These are phyloP conservation scores for Calycina herbarum DNA, from an alignment of 2,329 filamentous ascomycete species.

Conservation along the genomic window DNA sequence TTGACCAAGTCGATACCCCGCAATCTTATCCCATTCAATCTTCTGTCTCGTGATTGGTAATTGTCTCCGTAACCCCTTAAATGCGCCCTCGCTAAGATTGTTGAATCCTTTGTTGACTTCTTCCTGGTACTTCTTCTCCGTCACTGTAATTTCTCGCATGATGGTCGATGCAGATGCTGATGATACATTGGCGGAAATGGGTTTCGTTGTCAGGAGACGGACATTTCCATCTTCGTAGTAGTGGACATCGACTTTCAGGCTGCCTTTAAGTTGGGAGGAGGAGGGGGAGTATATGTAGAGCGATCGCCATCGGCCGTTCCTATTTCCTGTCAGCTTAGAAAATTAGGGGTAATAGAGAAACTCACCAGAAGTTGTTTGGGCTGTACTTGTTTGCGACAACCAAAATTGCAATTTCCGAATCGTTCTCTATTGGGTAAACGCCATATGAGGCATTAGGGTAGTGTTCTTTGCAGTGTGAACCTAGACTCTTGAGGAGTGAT, in stretches of 20 bases:
- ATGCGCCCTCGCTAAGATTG: conserved; percentile 86
- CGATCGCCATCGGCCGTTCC: conserved; percentile 96
- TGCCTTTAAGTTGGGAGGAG: conserved; percentile 69
- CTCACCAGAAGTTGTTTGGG: conserved; percentile 93
- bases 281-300: conserved; percentile 77
- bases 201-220: conserved; percentile 84
- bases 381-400: conserved; percentile 97
- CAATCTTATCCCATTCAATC: conserved; percentile 99
- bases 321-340: conserved; percentile 38
- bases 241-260: conserved; percentile 91
- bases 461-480: conserved; percentile 80
- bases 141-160: conserved; percentile 71
- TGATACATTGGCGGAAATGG: conserved; percentile 61
- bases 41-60: conserved; percentile 96
- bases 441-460: conserved; percentile 80
- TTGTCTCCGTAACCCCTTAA: conserved; percentile 90
- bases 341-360: neutral
- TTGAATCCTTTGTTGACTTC: conserved; percentile 91
- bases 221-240: conserved; percentile 99
- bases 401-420: conserved; percentile 74
- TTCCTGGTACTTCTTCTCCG: conserved; percentile 93
- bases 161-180: conserved; percentile 60
- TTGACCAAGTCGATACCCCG: conserved; percentile 83
- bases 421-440: conserved; percentile 76
- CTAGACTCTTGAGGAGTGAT: conserved; percentile 77